phyloP scores from a whole-genome alignment of 345 rosid genomes.

The Carallia brachiata region DNA sequence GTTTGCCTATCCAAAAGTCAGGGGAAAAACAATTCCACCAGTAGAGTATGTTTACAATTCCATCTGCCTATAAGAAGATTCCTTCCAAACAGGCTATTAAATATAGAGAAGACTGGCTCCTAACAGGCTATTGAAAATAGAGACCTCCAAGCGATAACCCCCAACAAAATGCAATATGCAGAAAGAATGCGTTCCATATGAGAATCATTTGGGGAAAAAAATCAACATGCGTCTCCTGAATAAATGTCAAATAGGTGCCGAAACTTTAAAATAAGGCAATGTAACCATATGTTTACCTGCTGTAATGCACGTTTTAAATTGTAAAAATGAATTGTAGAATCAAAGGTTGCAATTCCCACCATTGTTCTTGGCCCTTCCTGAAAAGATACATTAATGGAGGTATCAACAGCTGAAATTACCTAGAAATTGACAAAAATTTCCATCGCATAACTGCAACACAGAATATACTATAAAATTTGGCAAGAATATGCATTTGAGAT shows the following conservation, averaged over 20 bases:
- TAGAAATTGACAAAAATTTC: background rate
- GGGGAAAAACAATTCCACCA: too few relatives aligned
- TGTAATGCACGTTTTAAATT: conserved; percentile 80
- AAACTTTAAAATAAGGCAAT: too few relatives aligned
- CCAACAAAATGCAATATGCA: too few relatives aligned
- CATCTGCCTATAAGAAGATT: too few relatives aligned
- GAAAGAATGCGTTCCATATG: too few relatives aligned
- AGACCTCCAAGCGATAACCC: background rate
- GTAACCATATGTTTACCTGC: conserved; percentile 35
- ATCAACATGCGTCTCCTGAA: too few relatives aligned
- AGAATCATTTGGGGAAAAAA: too few relatives aligned
- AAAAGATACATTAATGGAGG: conserved; percentile 5
- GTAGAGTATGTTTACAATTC: background rate
- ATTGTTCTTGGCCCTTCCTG: conserved; percentile 93
- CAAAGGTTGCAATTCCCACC: conserved; percentile 94
- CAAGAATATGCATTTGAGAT: background rate
- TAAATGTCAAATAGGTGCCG: background rate
- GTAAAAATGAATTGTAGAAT: conserved; percentile 82
- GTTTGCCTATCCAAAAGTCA: too few relatives aligned
- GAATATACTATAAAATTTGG: background rate
- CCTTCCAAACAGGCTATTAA: background rate
- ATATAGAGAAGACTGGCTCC: background rate
- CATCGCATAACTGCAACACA: background rate
- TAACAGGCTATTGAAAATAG: background rate
- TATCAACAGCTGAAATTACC: background rate